These are phyloP conservation scores for Glutinoglossum americanum DNA, from an alignment of 495 filamentous ascomycete genomes.

Conservation along the genomic window DNA sequence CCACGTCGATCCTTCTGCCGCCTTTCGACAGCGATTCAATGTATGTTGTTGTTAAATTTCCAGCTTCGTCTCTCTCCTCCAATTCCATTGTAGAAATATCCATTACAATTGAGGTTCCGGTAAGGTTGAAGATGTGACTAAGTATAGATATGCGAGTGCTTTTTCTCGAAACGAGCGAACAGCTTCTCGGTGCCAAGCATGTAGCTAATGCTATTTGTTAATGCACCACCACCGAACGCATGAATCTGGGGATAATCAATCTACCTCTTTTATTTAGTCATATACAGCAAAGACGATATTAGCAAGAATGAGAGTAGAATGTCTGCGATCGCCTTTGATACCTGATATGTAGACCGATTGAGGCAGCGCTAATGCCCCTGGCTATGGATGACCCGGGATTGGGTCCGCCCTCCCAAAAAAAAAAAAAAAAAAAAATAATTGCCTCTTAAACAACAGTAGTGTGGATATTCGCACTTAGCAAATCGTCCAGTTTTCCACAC, in stretches of 20 bases:
- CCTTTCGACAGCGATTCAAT: neutral
- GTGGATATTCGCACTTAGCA: neutral
- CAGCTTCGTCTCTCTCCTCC: conserved; percentile 1
- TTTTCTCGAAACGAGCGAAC: too few relatives aligned
- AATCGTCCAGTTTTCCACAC: neutral
- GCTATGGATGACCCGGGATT: neutral
- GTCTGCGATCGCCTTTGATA: neutral
- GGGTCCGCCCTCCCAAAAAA: neutral
- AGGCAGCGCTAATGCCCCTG: neutral
- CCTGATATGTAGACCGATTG: neutral
- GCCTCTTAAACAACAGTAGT: neutral
- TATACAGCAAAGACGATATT: too few relatives aligned
- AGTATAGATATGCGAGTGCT: too few relatives aligned
- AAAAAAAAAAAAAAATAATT: neutral
- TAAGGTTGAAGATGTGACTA: neutral
- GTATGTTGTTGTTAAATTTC: conserved; percentile 5
- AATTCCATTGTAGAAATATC: neutral
- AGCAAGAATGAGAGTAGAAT: neutral
- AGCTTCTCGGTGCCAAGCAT: too few relatives aligned
- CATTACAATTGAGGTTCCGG: neutral
- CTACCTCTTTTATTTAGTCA: neutral
- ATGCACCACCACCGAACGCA: neutral
- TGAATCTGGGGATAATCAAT: neutral
- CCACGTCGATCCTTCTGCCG: conserved; percentile 13
- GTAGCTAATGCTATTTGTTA: neutral